A percentile compares a stretch with the other conserved stretches of the same genome.
Evolutionary conservation across 192 early-diverging fungal genomes (phyloP).

Genomic region (Podila minutissima): DNA sequence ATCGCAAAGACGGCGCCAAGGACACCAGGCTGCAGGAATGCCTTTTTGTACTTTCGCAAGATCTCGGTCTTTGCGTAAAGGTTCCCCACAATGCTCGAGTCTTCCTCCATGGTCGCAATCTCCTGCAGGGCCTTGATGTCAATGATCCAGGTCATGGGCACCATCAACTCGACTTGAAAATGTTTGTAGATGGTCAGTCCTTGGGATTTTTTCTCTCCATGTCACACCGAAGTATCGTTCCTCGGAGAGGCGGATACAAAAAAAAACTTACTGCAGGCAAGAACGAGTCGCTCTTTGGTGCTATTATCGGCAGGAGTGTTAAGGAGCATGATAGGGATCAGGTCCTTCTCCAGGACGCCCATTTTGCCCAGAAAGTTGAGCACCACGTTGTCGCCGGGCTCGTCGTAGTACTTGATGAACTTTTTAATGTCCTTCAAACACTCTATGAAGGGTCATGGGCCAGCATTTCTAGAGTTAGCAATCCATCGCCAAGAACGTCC

Average conservation of each 20-base stretch:
- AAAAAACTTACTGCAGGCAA: slow-evolving; percentile 57
- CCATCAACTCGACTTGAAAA: slow-evolving; percentile 80
- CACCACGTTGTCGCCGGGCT: slow-evolving; percentile 63
- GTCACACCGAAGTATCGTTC: neutral
- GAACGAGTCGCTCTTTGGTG: slow-evolving; percentile 51
- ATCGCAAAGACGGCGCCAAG: slow-evolving; percentile 61
- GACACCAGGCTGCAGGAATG: slow-evolving; percentile 68
- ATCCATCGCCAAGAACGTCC: too few relatives aligned
- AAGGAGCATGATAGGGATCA: slow-evolving; percentile 78
- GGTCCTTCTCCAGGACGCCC: slow-evolving; percentile 78
- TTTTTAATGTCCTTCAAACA: slow-evolving; percentile 91
- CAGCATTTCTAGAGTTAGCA: neutral
- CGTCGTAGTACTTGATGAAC: slow-evolving; percentile 81
- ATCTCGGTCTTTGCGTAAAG: slow-evolving; percentile 50
- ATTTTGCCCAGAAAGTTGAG: slow-evolving; percentile 78
- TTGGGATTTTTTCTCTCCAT: neutral
- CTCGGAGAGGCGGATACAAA: neutral
- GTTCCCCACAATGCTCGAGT: slow-evolving; percentile 51
- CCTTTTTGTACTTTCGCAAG: slow-evolving; percentile 77
- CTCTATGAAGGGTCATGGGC: slow-evolving; percentile 41
- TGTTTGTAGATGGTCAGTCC: neutral
- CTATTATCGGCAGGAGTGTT: slow-evolving; percentile 37
- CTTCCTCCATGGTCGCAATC: slow-evolving; percentile 43
- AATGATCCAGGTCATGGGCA: slow-evolving; percentile 90
- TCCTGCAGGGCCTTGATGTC: slow-evolving; percentile 56